Base-by-base conservation (phyloP, 2,329 filamentous ascomycete species). In the Eurotiales sp. region DNA sequence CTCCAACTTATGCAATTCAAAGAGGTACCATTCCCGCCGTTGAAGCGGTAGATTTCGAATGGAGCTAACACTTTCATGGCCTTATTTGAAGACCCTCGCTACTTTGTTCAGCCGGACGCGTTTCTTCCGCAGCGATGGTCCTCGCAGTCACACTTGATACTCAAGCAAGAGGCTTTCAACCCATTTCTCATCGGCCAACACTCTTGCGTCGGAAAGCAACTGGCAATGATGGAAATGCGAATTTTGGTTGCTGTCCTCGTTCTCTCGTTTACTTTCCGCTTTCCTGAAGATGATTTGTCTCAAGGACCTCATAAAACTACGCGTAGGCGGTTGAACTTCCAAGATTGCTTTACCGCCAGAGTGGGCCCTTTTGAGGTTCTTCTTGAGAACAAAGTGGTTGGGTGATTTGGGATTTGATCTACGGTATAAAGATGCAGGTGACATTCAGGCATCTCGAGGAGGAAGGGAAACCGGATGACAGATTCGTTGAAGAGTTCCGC, bases 221-320 rank as follows among this genome's bases (percentile, higher is more conserved):
- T 40, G 37, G 37, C 6, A 22, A 40, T 40, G 37, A 40, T 40
- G 37, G 37, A 40, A 40, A 40, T 40, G 37, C 37, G 37, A 19
- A 11, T 40, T 17, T 40, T 40, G 37, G 14, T 40, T 11, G 37
- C 37, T 22, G 17, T 17, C 10, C 37, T 40, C 37, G 17, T 40
- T 14, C 37, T 11, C 37, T 40, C 37, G 3, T 40, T 40, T 40
- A 40, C 3, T 40, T 40, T n/a, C n/a, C n/a, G n/a, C n/a, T n/a
- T n/a, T n/a, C n/a, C n/a, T n/a, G n/a, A n/a, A n/a, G n/a, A n/a
- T n/a, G n/a, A n/a, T n/a, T n/a, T n/a, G n/a, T n/a, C n/a, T n/a
- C n/a, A n/a, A n/a, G n/a, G n/a, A n/a, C n/a, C n/a, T n/a, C n/a
- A n/a, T n/a, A n/a, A n/a, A n/a, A n/a, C n/a, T n/a, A n/a, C n/a